Conservation (phyloP, 2,329 filamentous ascomycete species). For the Nigrospora oryzae region DNA sequence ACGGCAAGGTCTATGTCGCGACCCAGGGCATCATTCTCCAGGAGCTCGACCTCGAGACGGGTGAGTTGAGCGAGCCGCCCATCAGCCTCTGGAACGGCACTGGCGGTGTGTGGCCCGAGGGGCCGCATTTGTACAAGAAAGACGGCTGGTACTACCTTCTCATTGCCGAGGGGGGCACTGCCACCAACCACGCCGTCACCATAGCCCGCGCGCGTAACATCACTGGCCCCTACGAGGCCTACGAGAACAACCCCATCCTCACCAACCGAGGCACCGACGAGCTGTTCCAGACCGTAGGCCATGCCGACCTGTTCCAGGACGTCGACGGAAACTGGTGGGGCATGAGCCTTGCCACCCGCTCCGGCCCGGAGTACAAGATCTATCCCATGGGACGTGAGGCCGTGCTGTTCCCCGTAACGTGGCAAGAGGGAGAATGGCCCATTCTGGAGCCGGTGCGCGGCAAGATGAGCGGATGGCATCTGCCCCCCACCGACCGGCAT, state of each 20-base stretch:
- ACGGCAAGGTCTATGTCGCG: conserved; percentile 12
- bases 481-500: conserved; percentile 23
- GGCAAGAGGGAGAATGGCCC: conserved; percentile 38
- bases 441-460: conserved; percentile 29
- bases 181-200: conserved; percentile 23
- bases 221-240: conserved; percentile 26
- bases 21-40: conserved; percentile 5
- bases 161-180: conserved; percentile 36
- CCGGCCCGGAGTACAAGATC: conserved; percentile 24
- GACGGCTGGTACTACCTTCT: conserved; percentile 33
- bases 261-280: conserved; percentile 19
- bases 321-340: conserved; percentile 36
- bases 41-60: conserved; percentile 4
- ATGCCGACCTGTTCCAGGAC: conserved; percentile 23
- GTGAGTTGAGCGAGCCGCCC: conserved; percentile 2
- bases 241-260: conserved; percentile 27
- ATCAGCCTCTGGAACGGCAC: conserved; percentile 20
- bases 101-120: conserved; percentile 23
- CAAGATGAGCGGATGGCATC: conserved; percentile 27
- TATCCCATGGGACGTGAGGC: conserved; percentile 46
- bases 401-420: conserved; percentile 27
- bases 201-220: conserved; percentile 24
- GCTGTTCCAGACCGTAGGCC: conserved; percentile 22
- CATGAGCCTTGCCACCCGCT: conserved; percentile 22
- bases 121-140: conserved; percentile 28